phyloP scores from a whole-genome alignment of 2,329 filamentous ascomycete species.

The Trichoderma endophyticum region DNA sequence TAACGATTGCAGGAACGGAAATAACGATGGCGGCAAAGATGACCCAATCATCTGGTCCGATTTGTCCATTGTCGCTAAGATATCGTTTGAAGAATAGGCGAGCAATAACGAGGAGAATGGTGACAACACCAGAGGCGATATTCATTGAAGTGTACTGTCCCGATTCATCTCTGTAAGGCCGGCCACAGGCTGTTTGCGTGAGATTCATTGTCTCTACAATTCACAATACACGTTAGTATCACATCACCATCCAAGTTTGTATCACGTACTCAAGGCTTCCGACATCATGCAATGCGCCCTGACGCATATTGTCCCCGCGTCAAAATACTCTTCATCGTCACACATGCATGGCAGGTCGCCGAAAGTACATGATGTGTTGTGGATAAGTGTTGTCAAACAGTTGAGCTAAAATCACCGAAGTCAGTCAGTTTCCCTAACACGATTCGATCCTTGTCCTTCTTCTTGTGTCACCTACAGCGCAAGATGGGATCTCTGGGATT shows the following conservation, averaged over 20 bases:
- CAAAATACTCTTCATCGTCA: neutral
- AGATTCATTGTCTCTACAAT: constrained; percentile 11
- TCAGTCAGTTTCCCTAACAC: neutral
- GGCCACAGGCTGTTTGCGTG: constrained; percentile 1
- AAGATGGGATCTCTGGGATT: neutral
- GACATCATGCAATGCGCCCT: neutral
- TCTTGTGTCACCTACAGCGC: neutral
- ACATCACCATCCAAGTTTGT: neutral
- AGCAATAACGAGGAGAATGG: constrained; percentile 20
- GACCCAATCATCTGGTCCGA: constrained; percentile 32
- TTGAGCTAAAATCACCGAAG: neutral
- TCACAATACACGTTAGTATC: neutral
- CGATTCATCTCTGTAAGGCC: neutral
- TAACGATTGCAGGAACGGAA: constrained; percentile 23
- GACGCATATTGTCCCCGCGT: neutral
- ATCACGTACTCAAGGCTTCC: neutral
- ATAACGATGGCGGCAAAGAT: constrained; percentile 25
- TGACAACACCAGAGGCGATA: constrained; percentile 22
- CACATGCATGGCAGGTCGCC: constrained; percentile 2
- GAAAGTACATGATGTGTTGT: neutral
- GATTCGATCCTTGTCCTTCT: neutral
- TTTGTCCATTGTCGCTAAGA: constrained; percentile 30
- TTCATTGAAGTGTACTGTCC: constrained; percentile 10
- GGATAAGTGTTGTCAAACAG: neutral
- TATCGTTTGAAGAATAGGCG: constrained; percentile 25